phyloP scores from a whole-genome alignment of 2,329 filamentous ascomycete species.

The Fusarium verrucosum region DNA sequence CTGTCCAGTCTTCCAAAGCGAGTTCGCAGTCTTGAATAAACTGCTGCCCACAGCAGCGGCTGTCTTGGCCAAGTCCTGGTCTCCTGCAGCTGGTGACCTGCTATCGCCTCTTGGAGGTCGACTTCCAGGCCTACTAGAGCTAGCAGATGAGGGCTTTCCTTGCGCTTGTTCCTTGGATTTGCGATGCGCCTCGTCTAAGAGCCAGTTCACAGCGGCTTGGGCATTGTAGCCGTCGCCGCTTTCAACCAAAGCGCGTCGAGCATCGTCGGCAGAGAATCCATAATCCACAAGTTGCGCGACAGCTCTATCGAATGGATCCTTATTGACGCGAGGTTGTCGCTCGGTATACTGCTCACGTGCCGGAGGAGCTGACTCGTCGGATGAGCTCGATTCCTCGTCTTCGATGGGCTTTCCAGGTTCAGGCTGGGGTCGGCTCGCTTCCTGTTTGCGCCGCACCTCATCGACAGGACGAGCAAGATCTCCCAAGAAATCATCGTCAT shows the following conservation, averaged over 20 bases:
- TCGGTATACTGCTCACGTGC: constrained; percentile 36
- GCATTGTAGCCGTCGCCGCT: constrained; percentile 83
- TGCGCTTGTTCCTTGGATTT: constrained; percentile 79
- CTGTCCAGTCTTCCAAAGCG: constrained; percentile 91
- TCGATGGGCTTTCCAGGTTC: constrained; percentile 68
- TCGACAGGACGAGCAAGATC: constrained; percentile 72
- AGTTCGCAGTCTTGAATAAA: constrained; percentile 92
- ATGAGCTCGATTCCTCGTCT: constrained; percentile 57
- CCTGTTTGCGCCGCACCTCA: constrained; percentile 63
- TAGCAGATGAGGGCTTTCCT: constrained; percentile 58
- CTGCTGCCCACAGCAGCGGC: constrained; percentile 85
- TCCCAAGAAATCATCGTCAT: constrained; percentile 73
- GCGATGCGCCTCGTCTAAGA: constrained; percentile 89
- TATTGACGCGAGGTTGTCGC: constrained; percentile 40
- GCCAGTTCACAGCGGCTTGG: constrained; percentile 86
- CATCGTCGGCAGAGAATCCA: constrained; percentile 87
- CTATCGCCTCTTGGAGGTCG: constrained; percentile 55
- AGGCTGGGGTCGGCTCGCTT: constrained; percentile 52
- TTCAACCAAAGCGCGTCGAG: constrained; percentile 80
- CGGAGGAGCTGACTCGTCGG: constrained; percentile 52
- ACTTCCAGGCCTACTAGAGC: constrained; percentile 40
- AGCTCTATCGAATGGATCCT: constrained; percentile 72
- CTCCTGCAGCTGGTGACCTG: constrained; percentile 63
- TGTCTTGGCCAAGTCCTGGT: constrained; percentile 80
- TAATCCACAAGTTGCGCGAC: constrained; percentile 93